Evolutionary conservation across 2,329 filamentous ascomycete species (phyloP), one percentile per base, ranked within the genome.

Genomic region (Dendrostoma leiphaemia): DNA sequence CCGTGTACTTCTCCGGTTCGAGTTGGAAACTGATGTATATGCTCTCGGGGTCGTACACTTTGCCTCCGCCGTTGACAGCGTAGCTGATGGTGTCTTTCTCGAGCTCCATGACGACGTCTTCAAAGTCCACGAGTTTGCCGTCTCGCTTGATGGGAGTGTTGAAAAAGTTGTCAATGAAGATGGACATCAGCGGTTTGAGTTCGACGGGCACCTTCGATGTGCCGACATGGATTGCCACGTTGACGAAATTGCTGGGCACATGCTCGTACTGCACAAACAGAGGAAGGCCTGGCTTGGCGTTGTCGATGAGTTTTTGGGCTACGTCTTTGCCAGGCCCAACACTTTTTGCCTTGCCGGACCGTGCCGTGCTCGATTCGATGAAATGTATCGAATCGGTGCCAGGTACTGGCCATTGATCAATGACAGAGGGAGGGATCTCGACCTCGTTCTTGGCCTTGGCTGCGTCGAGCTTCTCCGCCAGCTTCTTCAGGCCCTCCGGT

Each of bases 241-340:
- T 88, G 6, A 96, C 91, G 68, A 99, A 99, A 66, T 91, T 96
- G 56, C 90, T 95, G 2, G 88, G 87, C 13, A 97, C 91, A 65
- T 96, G 87, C 71, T 99, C 94, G 61, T 95, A 99, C 71, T 99
- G 93, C n/a, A 99, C 80, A 71, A 97, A 99, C 2, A 97, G 75
- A 0, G 91, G 88, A n/a, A 86, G 68, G 6, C 74, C 76, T 17
- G 74, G 61, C 34, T 81, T 78, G 37, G 90, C 83, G 13, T 79
- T 75, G 66, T 97, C 90, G 46, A 99, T 83, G 46, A 86, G 71
- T 57, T 84, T 79, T 69, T 99, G 94, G 4, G 90, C 83, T 4
- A 80, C 69, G 61, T 90, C 93, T 28, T 85, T 73, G 0, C 81
- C 77, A 23, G 79, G 73, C 1, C 91, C 92, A 46, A 91, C 74